A percentile compares a stretch with the other conserved stretches of the same genome.
Evolutionary conservation across 345 rosid species (phyloP).

Genomic region (Eucalyptus dawsonii): DNA sequence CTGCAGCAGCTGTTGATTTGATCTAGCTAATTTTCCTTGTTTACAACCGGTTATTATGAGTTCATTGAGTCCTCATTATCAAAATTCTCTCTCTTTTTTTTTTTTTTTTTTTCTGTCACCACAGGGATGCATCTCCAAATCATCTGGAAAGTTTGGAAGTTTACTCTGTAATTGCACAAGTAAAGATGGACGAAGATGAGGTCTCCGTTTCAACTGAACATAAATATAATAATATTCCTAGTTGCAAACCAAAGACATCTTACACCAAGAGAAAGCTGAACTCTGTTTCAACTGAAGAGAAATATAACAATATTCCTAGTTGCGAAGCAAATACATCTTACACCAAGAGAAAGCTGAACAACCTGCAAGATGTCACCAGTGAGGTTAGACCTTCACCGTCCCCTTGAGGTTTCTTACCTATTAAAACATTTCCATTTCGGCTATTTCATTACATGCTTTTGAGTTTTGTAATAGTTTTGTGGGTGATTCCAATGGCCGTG

Average conservation of each 20-base stretch:
- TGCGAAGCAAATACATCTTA: neutral
- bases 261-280: no score
- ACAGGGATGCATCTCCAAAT: neutral
- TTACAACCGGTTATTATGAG: neutral
- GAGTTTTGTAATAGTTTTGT: neutral
- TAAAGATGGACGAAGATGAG: conserved; percentile 4
- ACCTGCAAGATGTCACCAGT: neutral
- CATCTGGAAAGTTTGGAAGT: neutral
- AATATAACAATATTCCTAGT: neutral
- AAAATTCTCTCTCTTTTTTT: no score
- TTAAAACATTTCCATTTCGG: neutral
- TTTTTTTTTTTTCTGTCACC: neutral
- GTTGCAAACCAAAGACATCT: no score
- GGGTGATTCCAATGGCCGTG: neutral
- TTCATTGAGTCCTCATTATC: neutral
- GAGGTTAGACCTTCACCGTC: neutral
- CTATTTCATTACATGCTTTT: neutral
- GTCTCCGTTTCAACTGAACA: neutral
- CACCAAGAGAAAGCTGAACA: neutral
- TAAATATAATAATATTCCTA: no score
- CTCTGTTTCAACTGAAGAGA: neutral
- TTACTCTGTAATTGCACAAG: neutral
- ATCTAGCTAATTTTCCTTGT: neutral
- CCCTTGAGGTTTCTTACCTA: neutral
- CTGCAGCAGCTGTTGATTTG: neutral